Conservation (phyloP, 169 alveolate genomes). For the Eimeria falciformis region DNA sequence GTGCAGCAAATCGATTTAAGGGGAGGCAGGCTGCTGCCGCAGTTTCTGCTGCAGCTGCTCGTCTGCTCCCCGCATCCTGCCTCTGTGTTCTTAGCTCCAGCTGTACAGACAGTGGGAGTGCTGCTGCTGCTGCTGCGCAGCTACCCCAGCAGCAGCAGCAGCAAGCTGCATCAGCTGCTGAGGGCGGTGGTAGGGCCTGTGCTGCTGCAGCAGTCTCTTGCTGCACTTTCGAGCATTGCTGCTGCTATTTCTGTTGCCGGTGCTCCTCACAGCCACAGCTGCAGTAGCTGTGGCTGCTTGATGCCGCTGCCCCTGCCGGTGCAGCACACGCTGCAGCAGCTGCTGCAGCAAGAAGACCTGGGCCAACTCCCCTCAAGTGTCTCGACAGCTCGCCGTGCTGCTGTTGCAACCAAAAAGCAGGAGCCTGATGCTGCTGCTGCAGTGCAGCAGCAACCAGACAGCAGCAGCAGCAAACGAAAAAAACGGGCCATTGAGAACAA, state of each 20-base stretch:
- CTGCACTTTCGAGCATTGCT: conserved; percentile 13
- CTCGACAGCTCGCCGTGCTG: conserved; percentile 51
- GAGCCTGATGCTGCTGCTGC: conserved; percentile 24
- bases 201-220: conserved; percentile 40
- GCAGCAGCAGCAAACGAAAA: conserved; percentile 30
- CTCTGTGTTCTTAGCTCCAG: conserved; percentile 24
- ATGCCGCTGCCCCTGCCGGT: conserved; percentile 39
- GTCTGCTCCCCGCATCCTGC: conserved; percentile 48
- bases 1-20: neutral
- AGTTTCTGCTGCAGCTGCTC: conserved; percentile 47
- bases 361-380: neutral
- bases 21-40: conserved; percentile 56
- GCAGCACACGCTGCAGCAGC: conserved; percentile 31
- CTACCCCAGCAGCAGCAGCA: conserved; percentile 54
- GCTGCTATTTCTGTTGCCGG: conserved; percentile 42
- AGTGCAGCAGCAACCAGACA: neutral
- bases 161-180: conserved; percentile 48
- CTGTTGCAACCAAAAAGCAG: neutral
- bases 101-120: conserved; percentile 42
- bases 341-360: conserved; percentile 25
- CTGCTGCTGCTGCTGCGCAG: conserved; percentile 55
- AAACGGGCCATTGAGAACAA: neutral
- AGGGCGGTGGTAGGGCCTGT: conserved; percentile 21
- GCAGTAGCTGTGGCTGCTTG: conserved; percentile 57
- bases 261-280: conserved; percentile 17